Percentiles rank a stretch among this genome's conserved stretches.
Evolutionary conservation across 805 yeast species (phyloP).

Genomic region (Pichia cabralensis): DNA sequence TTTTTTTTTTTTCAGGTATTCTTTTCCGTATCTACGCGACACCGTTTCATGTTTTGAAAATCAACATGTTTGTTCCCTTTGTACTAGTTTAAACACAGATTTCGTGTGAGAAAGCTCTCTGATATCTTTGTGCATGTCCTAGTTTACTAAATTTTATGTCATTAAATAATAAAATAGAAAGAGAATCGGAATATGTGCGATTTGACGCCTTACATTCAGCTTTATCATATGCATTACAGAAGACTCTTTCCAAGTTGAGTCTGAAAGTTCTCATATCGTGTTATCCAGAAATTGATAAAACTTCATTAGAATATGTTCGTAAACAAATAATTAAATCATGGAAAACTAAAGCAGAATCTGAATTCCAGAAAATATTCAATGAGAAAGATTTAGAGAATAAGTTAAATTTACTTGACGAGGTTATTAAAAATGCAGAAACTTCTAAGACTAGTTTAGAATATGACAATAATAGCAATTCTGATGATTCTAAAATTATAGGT

Average conservation of each 20-base stretch:
- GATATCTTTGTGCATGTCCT: no score
- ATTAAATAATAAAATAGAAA: neutral
- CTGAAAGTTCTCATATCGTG: conserved; percentile 34
- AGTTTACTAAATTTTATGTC: no score
- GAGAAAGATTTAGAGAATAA: conserved; percentile 35
- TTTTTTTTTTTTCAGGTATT: no score
- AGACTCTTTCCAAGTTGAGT: conserved; percentile 35
- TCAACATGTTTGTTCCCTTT: no score
- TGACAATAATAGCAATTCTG: conserved; percentile 8
- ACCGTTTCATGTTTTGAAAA: no score
- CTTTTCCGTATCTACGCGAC: no score
- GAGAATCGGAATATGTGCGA: conserved; percentile 14
- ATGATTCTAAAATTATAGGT: no score
- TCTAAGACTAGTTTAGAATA: no score
- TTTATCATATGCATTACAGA: conserved; percentile 28
- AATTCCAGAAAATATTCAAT: conserved; percentile 36
- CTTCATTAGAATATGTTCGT: conserved; percentile 33
- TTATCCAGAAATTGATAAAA: conserved; percentile 36
- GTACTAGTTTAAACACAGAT: no score
- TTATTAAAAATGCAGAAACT: conserved; percentile 31
- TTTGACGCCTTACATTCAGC: conserved; percentile 26
- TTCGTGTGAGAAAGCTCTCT: no score
- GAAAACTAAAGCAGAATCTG: conserved; percentile 31
- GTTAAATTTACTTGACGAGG: conserved; percentile 38
- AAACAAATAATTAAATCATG: conserved; percentile 37